A percentile compares a stretch with the other conserved stretches of the same genome.
Evolutionary conservation across 2,329 filamentous ascomycete genomes (phyloP).

Genomic region (Spiromastix sp.): DNA sequence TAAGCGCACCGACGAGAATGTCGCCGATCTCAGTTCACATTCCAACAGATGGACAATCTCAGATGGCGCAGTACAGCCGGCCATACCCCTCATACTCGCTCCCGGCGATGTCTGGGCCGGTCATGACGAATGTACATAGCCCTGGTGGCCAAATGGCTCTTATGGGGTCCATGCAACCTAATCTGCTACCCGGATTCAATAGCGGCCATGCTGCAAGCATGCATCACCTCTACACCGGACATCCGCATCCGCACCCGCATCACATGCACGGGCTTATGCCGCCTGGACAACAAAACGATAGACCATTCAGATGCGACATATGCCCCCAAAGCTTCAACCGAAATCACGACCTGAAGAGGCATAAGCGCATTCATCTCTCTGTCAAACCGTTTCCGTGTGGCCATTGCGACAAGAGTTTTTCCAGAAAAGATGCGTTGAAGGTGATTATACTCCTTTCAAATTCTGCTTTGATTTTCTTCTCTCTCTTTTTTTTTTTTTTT

Average conservation of each 20-base stretch:
- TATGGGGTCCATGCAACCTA: constrained; percentile 48
- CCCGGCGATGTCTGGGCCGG: constrained; percentile 53
- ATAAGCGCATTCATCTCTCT: constrained; percentile 88
- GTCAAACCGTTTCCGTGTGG: constrained; percentile 92
- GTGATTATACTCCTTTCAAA: constrained; percentile 40
- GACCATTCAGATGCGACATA: constrained; percentile 88
- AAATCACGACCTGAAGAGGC: constrained; percentile 91
- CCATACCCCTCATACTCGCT: constrained; percentile 46
- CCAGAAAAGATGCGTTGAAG: constrained; percentile 92
- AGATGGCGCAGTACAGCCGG: constrained; percentile 27
- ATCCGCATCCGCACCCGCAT: constrained; percentile 32
- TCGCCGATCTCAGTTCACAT: constrained; percentile 45
- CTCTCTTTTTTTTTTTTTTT: background rate
- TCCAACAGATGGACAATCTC: constrained; percentile 21
- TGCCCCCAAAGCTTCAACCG: constrained; percentile 91
- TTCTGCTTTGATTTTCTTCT: constrained; percentile 9
- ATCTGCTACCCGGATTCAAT: constrained; percentile 50
- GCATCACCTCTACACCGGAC: constrained; percentile 50
- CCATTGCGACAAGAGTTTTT: constrained; percentile 93
- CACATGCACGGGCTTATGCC: constrained; percentile 40
- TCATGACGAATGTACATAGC: constrained; percentile 69
- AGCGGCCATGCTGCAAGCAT: constrained; percentile 48
- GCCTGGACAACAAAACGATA: constrained; percentile 53
- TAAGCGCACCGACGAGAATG: constrained; percentile 38
- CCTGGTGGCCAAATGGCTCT: constrained; percentile 63